Conservation (phyloP, 345 rosid species). For the Cardamine occulta region DNA sequence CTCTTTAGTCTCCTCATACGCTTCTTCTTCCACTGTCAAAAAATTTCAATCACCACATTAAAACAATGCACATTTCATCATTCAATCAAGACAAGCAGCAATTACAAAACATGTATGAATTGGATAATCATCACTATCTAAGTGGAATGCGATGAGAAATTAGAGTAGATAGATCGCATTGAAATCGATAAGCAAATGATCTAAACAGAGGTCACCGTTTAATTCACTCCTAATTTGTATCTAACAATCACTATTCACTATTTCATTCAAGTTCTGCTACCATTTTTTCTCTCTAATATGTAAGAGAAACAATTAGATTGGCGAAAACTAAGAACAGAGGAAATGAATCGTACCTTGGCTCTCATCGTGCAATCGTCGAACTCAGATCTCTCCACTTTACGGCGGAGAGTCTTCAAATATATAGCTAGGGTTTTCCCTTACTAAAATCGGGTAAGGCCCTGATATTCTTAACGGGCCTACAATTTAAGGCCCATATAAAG, state of each 20-base stretch:
- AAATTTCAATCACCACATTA: background rate
- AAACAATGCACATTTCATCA: background rate
- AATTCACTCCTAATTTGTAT: background rate
- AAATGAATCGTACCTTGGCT: constrained; percentile 30
- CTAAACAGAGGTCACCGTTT: background rate
- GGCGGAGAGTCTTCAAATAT: background rate
- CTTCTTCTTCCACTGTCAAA: constrained; percentile 51
- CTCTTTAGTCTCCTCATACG: constrained; percentile 53
- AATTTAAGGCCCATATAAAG: constrained; percentile 5
- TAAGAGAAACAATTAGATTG: background rate
- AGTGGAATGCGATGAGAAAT: background rate
- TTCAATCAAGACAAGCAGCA: background rate
- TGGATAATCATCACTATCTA: background rate
- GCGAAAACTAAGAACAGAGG: background rate
- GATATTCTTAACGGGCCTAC: background rate
- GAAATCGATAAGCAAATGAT: background rate
- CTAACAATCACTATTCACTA: background rate
- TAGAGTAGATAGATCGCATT: background rate
- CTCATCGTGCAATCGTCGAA: constrained; percentile 38
- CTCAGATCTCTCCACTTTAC: background rate
- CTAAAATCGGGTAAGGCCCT: background rate
- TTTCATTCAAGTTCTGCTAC: background rate
- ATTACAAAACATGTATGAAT: background rate
- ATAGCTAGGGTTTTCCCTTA: constrained; percentile 37
- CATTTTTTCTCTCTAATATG: background rate